phyloP scores from a whole-genome alignment of 2,329 filamentous ascomycete genomes.

The Ascochyta lentis region DNA sequence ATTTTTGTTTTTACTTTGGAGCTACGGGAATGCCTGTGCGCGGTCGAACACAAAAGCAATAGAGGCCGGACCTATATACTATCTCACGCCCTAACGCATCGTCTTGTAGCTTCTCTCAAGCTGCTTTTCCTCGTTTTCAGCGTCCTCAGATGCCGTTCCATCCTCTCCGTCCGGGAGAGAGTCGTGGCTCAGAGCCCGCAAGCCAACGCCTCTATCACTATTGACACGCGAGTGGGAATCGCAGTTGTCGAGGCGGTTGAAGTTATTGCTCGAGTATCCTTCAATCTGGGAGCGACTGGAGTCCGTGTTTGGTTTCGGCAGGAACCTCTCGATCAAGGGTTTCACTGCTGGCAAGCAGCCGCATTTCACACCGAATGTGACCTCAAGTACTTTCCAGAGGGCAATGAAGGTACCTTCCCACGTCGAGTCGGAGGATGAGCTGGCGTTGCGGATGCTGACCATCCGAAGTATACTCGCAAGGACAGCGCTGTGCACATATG shows the following conservation, averaged over 20 bases:
- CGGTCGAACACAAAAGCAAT: too few species aligned
- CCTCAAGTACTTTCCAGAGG: neutral
- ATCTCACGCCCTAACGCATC: too few species aligned
- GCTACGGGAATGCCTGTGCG: too few species aligned
- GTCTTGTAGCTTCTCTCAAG: neutral
- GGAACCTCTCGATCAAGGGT: neutral
- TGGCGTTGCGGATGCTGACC: neutral
- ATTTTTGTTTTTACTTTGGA: too few species aligned
- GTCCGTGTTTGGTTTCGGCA: neutral
- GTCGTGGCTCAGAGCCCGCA: neutral
- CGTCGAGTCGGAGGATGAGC: neutral
- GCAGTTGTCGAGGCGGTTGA: neutral
- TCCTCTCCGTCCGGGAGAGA: neutral
- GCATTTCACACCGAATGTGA: neutral
- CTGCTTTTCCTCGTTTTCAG: neutral
- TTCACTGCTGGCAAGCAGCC: neutral
- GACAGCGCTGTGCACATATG: neutral
- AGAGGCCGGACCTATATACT: too few species aligned
- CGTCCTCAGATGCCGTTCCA: neutral
- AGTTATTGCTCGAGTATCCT: neutral
- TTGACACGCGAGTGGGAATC: neutral
- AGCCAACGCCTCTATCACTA: neutral
- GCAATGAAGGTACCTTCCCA: neutral
- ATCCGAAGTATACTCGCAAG: neutral
- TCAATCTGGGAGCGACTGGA: neutral